Base-by-base conservation (phyloP, 108 stramenopile genomes). In the Nitzschia inconspicua region DNA sequence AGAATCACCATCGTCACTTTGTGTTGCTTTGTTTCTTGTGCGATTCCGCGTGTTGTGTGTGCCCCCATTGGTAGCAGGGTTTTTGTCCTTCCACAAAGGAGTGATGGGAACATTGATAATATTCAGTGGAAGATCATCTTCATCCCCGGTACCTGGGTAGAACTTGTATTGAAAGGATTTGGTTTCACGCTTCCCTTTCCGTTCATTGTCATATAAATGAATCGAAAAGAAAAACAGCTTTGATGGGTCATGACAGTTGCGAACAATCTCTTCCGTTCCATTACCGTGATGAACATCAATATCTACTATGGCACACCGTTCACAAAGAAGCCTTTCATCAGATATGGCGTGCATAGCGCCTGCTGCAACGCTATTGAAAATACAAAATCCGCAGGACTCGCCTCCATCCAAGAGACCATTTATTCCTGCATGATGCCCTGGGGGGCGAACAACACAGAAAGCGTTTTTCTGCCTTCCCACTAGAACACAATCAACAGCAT, bases 201-300 rank as follows among this genome's bases (percentile, higher is more conserved):
- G 70, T 40, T 90, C 92, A 40, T 86, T 76, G 57, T 98, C 96
- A 52, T 67, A 96, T 26, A 98, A 58, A 63, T 97, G 98, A 30
- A 95, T 84, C 3, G 91, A 93, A 70, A 93, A 96, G 65, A 98
- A 98, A 41, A 97, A 84, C 7, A 98, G 62, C 49, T 85, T 82
- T 40, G 79, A 74, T 16, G 95, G 94, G 51, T 95, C 86, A 55
- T 81, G 80, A 66, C 82, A 95, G 46, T 80, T 83, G 29, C 82
- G 58, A 22, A 97, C 95, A 63, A 97, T 95, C 61, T 97, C 98
- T 76, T 97, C 95, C 4, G 98, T 99, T 39, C 98, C 98, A 59
- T 99, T 98, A 11, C 97, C 97, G 73, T 98, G 97, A 67, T 99
- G 97, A 0, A 92, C 92, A 83, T 99, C 98, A 57, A 98, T 83